Conservation (phyloP, 2,329 filamentous ascomycete genomes). For the Aspergillus sp. region DNA sequence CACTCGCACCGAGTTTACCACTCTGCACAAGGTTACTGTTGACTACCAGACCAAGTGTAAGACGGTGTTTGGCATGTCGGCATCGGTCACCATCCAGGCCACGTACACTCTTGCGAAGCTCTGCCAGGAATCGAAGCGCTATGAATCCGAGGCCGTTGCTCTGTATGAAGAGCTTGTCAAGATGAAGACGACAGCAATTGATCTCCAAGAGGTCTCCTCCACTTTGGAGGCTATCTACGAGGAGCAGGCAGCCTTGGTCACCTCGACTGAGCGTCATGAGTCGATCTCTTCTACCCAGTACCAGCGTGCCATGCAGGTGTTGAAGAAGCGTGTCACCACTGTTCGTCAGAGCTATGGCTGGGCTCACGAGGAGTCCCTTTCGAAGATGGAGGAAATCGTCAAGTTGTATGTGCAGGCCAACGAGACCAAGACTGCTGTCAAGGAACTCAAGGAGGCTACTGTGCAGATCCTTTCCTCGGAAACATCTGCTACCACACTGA, state of each 20-base stretch:
- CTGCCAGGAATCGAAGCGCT: conserved; percentile 37
- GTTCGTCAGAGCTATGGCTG: conserved; percentile 35
- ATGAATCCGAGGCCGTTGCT: conserved; percentile 33
- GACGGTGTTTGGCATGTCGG: conserved; percentile 31
- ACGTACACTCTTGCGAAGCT: conserved; percentile 35
- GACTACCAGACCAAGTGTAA: conserved; percentile 36
- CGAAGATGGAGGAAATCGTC: conserved; percentile 36
- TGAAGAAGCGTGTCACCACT: conserved; percentile 28
- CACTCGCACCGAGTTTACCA: conserved; percentile 27
- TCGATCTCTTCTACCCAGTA: conserved; percentile 28
- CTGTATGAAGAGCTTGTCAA: conserved; percentile 39
- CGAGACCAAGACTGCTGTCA: conserved; percentile 27
- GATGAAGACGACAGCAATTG: conserved; percentile 38
- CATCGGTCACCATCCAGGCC: conserved; percentile 36
- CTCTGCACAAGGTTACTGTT: conserved; percentile 33
- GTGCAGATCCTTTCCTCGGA: conserved; percentile 34
- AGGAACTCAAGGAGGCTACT: conserved; percentile 33
- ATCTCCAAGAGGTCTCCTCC: conserved; percentile 32
- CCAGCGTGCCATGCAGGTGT: conserved; percentile 27
- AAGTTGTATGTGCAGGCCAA: conserved; percentile 33
- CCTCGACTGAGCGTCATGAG: conserved; percentile 19
- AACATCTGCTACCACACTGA: conserved; percentile 27
- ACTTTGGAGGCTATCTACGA: conserved; percentile 38
- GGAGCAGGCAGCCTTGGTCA: conserved; percentile 29
- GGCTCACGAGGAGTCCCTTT: conserved; percentile 39